Evolutionary conservation across 129 eudicot genomes (phyloP), one percentile per base, ranked within the genome.

Genomic region (Erigeron canadensis): DNA sequence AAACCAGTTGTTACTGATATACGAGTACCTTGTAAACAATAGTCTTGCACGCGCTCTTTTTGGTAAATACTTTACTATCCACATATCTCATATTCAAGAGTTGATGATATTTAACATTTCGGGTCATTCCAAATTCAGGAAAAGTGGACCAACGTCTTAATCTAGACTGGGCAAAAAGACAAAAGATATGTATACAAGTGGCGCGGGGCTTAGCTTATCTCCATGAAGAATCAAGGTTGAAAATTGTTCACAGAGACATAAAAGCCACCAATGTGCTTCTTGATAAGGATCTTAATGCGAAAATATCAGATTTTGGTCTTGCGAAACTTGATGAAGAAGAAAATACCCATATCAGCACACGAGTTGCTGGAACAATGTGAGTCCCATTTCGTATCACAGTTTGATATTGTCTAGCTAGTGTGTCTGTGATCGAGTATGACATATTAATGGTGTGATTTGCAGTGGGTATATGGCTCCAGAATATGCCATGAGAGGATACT

Each of bases 381-480:
- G 82, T 67, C 16, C 46, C 5, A 39, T 75, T 57, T 23, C 55
- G n/a, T 54, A 51, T 65, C 53, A 13, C 39, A 39, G 13, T 71
- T 11, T 21, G 8, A 15, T 59, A 72, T 72, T 57, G 45, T 28
- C 61, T 72, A 19, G 63, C 61, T 72, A 19, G 63, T 17, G 11
- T 9, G 63, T 37, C 19, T 38, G 15, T 56, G 17, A 16, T 17
- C 11, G 2, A 38, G 55, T 34, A 13, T 46, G 42, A 72, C 67
- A 58, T 58, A 10, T 44, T 72, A 42, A 59, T 72, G 67, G 67
- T 58, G 5, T 50, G 8, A 10, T 65, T 73, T 51, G 69, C 77
- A 81, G 89, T 16, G 83, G 83, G 51, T 80, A 80, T 60, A 79
- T 79, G 83, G 83, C 83, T 73, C 83, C 83, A 0, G 83, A 79